phyloP scores from a whole-genome alignment of 1,139 yeast genomes.

The Magnusiomyces ingens region DNA sequence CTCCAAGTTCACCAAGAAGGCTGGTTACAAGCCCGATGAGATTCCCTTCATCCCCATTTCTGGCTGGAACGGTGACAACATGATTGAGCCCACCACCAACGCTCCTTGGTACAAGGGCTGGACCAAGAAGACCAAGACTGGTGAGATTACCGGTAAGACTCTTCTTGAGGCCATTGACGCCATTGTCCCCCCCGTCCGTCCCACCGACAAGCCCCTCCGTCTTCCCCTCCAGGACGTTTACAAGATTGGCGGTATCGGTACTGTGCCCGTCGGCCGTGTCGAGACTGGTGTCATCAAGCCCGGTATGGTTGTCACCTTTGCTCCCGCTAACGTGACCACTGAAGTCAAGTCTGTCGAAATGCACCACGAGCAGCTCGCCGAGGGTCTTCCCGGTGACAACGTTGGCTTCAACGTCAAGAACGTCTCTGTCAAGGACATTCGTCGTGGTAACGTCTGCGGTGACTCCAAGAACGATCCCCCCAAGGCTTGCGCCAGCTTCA shows the following conservation, averaged over 20 bases:
- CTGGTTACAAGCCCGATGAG: conserved; percentile 87
- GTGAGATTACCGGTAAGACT: conserved; percentile 76
- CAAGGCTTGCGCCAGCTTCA: conserved; percentile 73
- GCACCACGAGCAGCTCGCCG: conserved; percentile 84
- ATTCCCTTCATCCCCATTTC: conserved; percentile 90
- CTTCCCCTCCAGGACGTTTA: conserved; percentile 87
- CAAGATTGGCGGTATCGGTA: conserved; percentile 92
- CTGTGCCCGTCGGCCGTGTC: conserved; percentile 93
- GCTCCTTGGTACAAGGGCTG: conserved; percentile 92
- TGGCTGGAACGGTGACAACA: conserved; percentile 94
- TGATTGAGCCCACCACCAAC: conserved; percentile 77
- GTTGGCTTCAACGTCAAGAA: conserved; percentile 94
- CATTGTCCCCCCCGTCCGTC: conserved; percentile 79
- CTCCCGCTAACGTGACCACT: conserved; percentile 90
- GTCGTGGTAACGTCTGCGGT: conserved; percentile 95
- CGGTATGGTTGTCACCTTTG: conserved; percentile 85
- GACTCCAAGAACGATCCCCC: conserved; percentile 95
- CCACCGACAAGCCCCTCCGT: conserved; percentile 86
- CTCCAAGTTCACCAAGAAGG: conserved; percentile 85
- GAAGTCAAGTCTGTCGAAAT: conserved; percentile 91
- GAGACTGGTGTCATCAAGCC: conserved; percentile 90
- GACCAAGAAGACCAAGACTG: conserved; percentile 79
- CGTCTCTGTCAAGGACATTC: conserved; percentile 88
- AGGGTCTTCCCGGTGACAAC: conserved; percentile 92
- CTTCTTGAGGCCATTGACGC: conserved; percentile 83